phyloP scores from a whole-genome alignment of 1,284 basidiomycete species.

The Filobasidium uniguttulatum region DNA sequence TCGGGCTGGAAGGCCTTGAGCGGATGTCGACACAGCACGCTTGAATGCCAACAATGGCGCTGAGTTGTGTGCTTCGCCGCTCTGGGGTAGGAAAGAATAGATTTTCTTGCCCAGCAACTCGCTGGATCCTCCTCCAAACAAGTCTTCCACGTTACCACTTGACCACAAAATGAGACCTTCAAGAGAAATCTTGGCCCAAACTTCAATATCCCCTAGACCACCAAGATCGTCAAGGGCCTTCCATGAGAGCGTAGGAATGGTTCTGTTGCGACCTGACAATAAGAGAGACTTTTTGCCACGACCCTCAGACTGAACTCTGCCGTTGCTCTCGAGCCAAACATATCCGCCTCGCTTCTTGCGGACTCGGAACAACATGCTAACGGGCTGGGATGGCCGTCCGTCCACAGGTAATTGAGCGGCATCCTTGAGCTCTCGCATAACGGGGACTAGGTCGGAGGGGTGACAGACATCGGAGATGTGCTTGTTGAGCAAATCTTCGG shows the following conservation, averaged over 20 bases:
- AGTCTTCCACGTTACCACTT: conserved; percentile 20
- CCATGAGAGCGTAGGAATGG: conserved; percentile 55
- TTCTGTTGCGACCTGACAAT: conserved; percentile 55
- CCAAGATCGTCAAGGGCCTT: conserved; percentile 42
- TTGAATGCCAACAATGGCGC: conserved; percentile 20
- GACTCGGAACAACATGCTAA: conserved; percentile 65
- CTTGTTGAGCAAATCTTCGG: conserved; percentile 67
- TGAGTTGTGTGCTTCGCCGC: conserved; percentile 13
- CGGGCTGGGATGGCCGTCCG: conserved; percentile 35
- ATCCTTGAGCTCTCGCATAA: conserved; percentile 87
- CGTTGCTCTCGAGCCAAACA: conserved; percentile 77
- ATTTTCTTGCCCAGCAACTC: conserved; percentile 28
- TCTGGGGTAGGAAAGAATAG: conserved; percentile 26
- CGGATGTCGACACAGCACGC: conserved; percentile 19
- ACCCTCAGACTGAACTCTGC: conserved; percentile 70
- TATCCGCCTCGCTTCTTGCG: conserved; percentile 51
- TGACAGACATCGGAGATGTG: conserved; percentile 68
- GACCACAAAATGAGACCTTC: conserved; percentile 32
- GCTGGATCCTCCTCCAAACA: conserved; percentile 24
- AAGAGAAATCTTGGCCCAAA: conserved; percentile 29
- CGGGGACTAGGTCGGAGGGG: conserved; percentile 73
- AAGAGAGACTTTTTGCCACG: conserved; percentile 83
- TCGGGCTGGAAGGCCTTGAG: conserved; percentile 9
- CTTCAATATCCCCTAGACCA: conserved; percentile 37
- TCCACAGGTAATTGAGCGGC: conserved; percentile 37